These are phyloP conservation scores for Ophiostoma novo-ulmi DNA, from an alignment of 2,329 filamentous ascomycete species.

Conservation along the genomic window DNA sequence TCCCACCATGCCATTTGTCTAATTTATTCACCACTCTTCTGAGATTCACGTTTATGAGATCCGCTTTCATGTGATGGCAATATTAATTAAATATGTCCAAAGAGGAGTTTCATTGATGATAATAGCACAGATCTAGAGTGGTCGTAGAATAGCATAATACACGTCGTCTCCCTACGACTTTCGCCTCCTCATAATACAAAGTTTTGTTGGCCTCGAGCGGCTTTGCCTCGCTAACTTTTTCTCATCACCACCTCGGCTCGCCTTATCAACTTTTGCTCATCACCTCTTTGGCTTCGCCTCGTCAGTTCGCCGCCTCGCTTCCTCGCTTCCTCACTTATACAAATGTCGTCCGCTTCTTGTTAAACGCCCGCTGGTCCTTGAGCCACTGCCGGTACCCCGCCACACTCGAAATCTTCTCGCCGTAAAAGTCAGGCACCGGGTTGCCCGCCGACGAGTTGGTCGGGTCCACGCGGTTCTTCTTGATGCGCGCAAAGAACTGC, in stretches of 20 bases:
- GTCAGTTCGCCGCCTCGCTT: background rate
- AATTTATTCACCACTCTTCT: slow-evolving; percentile 20
- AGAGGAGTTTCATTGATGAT: background rate
- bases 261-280: too few relatives aligned
- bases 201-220: background rate
- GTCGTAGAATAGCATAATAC: slow-evolving; percentile 11
- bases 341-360: slow-evolving; percentile 74
- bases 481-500: slow-evolving; percentile 87
- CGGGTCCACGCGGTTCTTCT: slow-evolving; percentile 87
- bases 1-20: slow-evolving; percentile 49
- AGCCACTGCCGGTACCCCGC: slow-evolving; percentile 89
- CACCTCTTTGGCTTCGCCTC: background rate
- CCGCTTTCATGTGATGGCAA: background rate
- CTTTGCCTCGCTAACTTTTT: too few relatives aligned
- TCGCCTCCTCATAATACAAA: background rate
- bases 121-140: slow-evolving; percentile 15
- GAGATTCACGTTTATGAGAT: background rate
- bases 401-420: slow-evolving; percentile 93
- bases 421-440: slow-evolving; percentile 95
- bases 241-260: too few relatives aligned
- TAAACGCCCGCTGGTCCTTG: slow-evolving; percentile 95
- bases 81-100: background rate
- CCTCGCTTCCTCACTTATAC: slow-evolving; percentile 37
- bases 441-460: slow-evolving; percentile 83
- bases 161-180: background rate